Evolutionary conservation across 768 basidiomycete species (phyloP), one percentile per base, ranked within the genome.

Genomic region (Neoboletus subvelutipes): DNA sequence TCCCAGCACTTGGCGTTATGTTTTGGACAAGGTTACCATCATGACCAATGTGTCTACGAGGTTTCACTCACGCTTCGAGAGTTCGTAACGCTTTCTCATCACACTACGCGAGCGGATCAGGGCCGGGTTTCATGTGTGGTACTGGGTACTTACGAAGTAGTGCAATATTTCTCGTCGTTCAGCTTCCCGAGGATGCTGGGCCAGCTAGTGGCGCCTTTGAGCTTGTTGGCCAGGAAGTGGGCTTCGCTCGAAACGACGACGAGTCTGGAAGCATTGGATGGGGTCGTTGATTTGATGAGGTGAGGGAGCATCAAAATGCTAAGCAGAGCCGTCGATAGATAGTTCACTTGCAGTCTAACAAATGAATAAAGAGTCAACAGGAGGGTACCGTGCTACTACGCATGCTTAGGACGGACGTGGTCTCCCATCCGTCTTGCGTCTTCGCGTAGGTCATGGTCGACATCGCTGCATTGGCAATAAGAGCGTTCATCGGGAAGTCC

Each of bases 371-470:
- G 17, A 4, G 5, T 56, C 13, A 64, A 24, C 2, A 2, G 8
- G 17, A 1, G 36, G 3, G 24, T 18, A 28, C 20, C 6, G 20
- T 31, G 22, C 17, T 29, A 24, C 17, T n/a, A 28, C 31, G 40
- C 10, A 26, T 36, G 13, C 26, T 41, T 17, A 50, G 28, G n/a
- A 57, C 74, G 31, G 34, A 76, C 76, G 62, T 69, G 33, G 62
- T 65, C 63, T 77, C 76, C 67, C 70, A 76, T 34, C 74, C 76
- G 45, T 76, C 76, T 33, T 52, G 45, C 3, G 75, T 76, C 57
- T 59, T 64, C 7, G 20, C 12, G 29, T 69, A 73, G 3, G 50
- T 63, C 13, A 9, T 13, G 1, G 56, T 49, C 5, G 45, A 41
- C 13, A 73, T 3, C 13, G 58, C 70, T 15, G 75, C 75, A 49